phyloP scores from a whole-genome alignment of 805 yeast genomes.

The Lachancea meyersii region DNA sequence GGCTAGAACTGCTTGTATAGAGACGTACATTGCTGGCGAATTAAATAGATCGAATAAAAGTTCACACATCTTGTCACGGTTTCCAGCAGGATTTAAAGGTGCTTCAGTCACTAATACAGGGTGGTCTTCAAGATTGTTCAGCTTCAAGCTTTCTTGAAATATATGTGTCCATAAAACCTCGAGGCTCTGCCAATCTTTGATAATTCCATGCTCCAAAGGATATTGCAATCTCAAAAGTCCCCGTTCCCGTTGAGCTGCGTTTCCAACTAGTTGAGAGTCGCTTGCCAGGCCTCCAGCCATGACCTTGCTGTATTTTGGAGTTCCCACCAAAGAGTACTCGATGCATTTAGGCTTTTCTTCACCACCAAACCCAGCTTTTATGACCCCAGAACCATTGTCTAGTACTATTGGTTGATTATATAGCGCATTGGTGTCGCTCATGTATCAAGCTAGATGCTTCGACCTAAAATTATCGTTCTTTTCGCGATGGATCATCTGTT shows the following conservation, averaged over 20 bases:
- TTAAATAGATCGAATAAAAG: constrained; percentile 88
- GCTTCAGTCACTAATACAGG: constrained; percentile 86
- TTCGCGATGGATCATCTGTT: no score
- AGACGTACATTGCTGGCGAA: constrained; percentile 90
- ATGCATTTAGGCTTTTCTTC: constrained; percentile 70
- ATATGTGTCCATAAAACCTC: constrained; percentile 73
- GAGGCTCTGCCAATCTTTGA: constrained; percentile 81
- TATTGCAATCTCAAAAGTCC: constrained; percentile 68
- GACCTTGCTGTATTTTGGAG: constrained; percentile 75
- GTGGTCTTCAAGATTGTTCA: constrained; percentile 67
- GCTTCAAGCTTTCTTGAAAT: constrained; percentile 48
- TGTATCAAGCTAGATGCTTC: background rate
- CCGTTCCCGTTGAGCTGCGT: constrained; percentile 63
- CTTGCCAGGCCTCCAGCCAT: constrained; percentile 66
- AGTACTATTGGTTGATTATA: constrained; percentile 69
- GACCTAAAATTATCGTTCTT: no score
- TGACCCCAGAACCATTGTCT: constrained; percentile 80
- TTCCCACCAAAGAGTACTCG: constrained; percentile 65
- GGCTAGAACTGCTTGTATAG: constrained; percentile 83
- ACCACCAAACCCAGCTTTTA: constrained; percentile 91
- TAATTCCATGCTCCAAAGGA: constrained; percentile 76
- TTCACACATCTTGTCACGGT: constrained; percentile 86
- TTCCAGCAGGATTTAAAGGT: constrained; percentile 76
- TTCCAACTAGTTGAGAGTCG: constrained; percentile 63
- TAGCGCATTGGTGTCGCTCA: constrained; percentile 21